A percentile compares a stretch with the other conserved stretches of the same genome.
Conservation (phyloP, 1,284 basidiomycete genomes). For the Ustilago xerochloae region DNA sequence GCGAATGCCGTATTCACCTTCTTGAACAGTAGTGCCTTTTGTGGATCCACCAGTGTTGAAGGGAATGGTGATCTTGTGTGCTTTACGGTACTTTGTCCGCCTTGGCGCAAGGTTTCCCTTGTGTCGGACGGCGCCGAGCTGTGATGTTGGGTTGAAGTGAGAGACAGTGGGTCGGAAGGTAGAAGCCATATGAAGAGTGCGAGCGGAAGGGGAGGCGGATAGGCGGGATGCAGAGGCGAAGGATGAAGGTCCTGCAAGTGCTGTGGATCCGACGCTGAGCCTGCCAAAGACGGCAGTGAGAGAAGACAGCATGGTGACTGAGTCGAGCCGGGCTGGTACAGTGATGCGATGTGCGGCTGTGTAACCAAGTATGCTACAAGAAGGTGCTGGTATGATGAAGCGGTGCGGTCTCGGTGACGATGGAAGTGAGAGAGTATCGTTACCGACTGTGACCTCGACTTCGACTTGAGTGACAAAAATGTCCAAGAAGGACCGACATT, state of each 20-base stretch:
- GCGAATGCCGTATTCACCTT: constrained; percentile 89
- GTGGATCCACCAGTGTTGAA: constrained; percentile 80
- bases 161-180: constrained; percentile 8
- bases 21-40: constrained; percentile 91
- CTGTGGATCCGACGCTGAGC: constrained; percentile 14
- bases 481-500: background rate
- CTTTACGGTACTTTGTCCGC: constrained; percentile 82
- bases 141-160: background rate
- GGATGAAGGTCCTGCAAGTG: constrained; percentile 15
- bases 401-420: background rate
- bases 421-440: background rate
- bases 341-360: background rate
- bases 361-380: background rate
- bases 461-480: background rate
- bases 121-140: constrained; percentile 67
- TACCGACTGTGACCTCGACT: background rate
- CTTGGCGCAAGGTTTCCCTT: constrained; percentile 81
- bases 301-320: constrained; percentile 23
- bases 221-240: constrained; percentile 2
- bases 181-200: constrained; percentile 19
- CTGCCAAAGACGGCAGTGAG: constrained; percentile 32
- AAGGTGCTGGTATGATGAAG: constrained; percentile 8
- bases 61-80: constrained; percentile 83
- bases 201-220: constrained; percentile 5
- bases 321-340: background rate